Base-by-base conservation (phyloP, 2,329 filamentous ascomycete species). In the Colletotrichum sp. region DNA sequence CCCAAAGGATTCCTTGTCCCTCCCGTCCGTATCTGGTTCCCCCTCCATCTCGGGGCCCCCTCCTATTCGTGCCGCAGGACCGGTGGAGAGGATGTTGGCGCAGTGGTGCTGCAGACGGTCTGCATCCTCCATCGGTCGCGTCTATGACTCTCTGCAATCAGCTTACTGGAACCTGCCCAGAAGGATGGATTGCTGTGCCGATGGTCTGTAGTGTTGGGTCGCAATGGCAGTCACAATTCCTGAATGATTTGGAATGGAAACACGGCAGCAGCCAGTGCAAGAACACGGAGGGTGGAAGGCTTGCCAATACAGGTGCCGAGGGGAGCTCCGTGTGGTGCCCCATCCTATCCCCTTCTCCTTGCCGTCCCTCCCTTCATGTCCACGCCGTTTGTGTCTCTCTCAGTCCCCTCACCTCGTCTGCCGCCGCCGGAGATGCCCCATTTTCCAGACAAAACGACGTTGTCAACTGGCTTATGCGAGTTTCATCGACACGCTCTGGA, bases 381-480 rank as follows among this genome's bases (percentile, higher is more conserved):
- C 28, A 44, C 28, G 62, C 44, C 28, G 66, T 68, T 21, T 21
- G 52, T 39, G 15, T 30, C 32, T 67, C 55, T 28, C 55, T 24
- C 44, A 49, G 64, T 52, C 34, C 18, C 30, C 66, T 59, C 26
- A 71, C 21, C 32, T 68, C 32, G 49, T 71, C 34, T 73, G 28
- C 57, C 49, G 70, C 73, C n/a, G 71, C 39, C 44, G 57, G 73
- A 68, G 68, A 73, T 30, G 64, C 69, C 64, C 65, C 73, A 36
- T 67, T 68, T 73, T 60, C 44, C 57, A 63, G 64, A 36, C 73
- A 63, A 65, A 52, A 73, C 64, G 59, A 59, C 34, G 64, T 57
- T 73, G 73, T 72, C 55, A 68, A 63, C 52, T 59, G 39, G 69
- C 73, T 76, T 24, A 73, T 64, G 63, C 73, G 44, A 68, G 73